Evolutionary conservation across 2,329 filamentous ascomycete species (phyloP).

Genomic region (Chrysoporthe austroafricana): DNA sequence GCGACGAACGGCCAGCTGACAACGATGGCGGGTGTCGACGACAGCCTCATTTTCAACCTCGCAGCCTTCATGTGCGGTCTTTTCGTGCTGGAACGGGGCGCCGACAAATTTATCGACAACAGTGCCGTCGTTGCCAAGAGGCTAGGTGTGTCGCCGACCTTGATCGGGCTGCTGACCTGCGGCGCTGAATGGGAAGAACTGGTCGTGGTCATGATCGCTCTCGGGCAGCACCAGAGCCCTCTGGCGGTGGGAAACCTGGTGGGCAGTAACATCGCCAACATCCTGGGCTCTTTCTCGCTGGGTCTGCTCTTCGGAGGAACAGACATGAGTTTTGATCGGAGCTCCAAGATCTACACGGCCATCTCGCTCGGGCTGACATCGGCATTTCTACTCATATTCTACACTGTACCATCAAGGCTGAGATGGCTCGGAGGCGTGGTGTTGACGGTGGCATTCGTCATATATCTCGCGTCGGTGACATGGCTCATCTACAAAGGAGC

Average conservation of each 20-base stretch:
- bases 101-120: conserved; percentile 56
- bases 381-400: conserved; percentile 40
- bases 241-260: conserved; percentile 56
- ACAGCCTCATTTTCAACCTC: conserved; percentile 45
- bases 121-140: conserved; percentile 50
- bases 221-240: conserved; percentile 47
- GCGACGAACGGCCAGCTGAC: neutral
- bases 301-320: conserved; percentile 48
- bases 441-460: conserved; percentile 46
- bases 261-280: conserved; percentile 56
- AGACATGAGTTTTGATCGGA: conserved; percentile 45
- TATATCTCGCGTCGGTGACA: conserved; percentile 49
- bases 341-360: conserved; percentile 50
- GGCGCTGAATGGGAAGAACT: conserved; percentile 61
- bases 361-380: conserved; percentile 47
- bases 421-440: conserved; percentile 42
- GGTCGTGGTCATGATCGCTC: conserved; percentile 51
- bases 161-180: conserved; percentile 55
- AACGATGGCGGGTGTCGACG: conserved; percentile 40
- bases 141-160: conserved; percentile 48
- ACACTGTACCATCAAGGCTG: conserved; percentile 37
- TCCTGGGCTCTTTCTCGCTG: conserved; percentile 56
- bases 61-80: conserved; percentile 47
- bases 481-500: conserved; percentile 50
- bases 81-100: conserved; percentile 54